phyloP scores from a whole-genome alignment of 2,329 filamentous ascomycete species.

The Rosellinia necatrix region DNA sequence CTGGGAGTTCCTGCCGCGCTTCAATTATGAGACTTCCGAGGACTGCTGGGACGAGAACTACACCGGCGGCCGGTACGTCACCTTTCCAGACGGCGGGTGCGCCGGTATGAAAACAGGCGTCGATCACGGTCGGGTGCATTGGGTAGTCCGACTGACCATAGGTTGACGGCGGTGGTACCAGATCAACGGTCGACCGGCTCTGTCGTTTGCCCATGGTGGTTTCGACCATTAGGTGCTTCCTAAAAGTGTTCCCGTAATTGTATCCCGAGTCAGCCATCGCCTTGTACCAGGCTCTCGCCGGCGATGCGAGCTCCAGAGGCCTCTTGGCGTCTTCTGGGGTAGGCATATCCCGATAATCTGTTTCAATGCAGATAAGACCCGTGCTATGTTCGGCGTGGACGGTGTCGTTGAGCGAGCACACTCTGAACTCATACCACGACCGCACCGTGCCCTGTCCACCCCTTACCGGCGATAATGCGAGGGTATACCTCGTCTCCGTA shows the following conservation, averaged over 20 bases:
- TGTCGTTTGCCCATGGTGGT: conserved; percentile 18
- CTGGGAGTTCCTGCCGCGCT: background rate
- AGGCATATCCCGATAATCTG: background rate
- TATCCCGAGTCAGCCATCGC: conserved; percentile 6
- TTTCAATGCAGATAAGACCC: conserved; percentile 15
- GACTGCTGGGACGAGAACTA: conserved; percentile 28
- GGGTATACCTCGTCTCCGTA: background rate
- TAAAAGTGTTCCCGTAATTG: conserved; percentile 17
- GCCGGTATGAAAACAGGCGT: conserved; percentile 38
- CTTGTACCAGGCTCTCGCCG: conserved; percentile 13
- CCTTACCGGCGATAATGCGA: conserved; percentile 14
- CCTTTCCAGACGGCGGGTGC: conserved; percentile 30
- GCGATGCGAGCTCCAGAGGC: background rate
- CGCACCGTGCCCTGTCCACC: conserved; percentile 8
- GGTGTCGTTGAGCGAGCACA: conserved; percentile 17
- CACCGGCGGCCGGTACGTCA: conserved; percentile 23
- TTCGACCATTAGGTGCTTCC: conserved; percentile 26
- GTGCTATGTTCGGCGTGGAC: background rate
- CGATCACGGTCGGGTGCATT: conserved; percentile 42
- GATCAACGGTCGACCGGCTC: conserved; percentile 26
- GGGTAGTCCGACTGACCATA: conserved; percentile 29
- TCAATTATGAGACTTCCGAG: conserved; percentile 32
- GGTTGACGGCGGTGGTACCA: conserved; percentile 22
- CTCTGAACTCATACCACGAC: conserved; percentile 36
- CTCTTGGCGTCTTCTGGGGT: background rate